Evolutionary conservation across 2,329 filamentous ascomycete species (phyloP).

Genomic region (Neofusicoccum umdonicola): DNA sequence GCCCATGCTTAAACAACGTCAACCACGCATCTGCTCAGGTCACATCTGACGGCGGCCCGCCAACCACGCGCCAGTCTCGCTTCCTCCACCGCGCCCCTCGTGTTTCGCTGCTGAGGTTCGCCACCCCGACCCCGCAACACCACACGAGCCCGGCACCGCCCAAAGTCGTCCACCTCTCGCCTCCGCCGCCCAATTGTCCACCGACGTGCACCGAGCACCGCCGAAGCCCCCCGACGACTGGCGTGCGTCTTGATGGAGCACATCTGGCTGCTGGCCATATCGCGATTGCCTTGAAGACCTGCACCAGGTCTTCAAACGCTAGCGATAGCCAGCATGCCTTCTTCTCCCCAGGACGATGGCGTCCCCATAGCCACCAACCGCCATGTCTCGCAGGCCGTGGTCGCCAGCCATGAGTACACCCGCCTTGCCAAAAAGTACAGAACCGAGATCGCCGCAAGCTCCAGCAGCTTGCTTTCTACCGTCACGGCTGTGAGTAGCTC

Average conservation of each 20-base stretch:
- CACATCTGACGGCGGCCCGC: conserved; percentile 1
- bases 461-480: conserved; percentile 75
- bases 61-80: neutral
- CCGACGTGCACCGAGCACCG: neutral
- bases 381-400: conserved; percentile 5
- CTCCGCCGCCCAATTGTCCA: conserved; percentile 9
- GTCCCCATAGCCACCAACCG: conserved; percentile 24
- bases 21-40: conserved; percentile 14
- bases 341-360: conserved; percentile 42
- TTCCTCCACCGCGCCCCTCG: neutral
- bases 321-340: conserved; percentile 47
- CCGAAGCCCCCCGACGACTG: neutral
- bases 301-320: conserved; percentile 50
- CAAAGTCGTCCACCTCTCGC: neutral
- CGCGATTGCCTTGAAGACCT: conserved; percentile 62
- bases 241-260: conserved; percentile 52
- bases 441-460: conserved; percentile 75
- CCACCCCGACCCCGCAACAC: conserved; percentile 17
- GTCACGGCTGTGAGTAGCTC: conserved; percentile 59
- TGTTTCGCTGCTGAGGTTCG: neutral
- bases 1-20: conserved; percentile 17
- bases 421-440: conserved; percentile 72
- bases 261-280: conserved; percentile 52
- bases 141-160: conserved; percentile 3
- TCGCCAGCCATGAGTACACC: conserved; percentile 26